Percentiles rank a stretch among this genome's conserved stretches.
These are phyloP conservation scores for Salix brachista DNA, from an alignment of 345 rosid species.

Conservation along the genomic window DNA sequence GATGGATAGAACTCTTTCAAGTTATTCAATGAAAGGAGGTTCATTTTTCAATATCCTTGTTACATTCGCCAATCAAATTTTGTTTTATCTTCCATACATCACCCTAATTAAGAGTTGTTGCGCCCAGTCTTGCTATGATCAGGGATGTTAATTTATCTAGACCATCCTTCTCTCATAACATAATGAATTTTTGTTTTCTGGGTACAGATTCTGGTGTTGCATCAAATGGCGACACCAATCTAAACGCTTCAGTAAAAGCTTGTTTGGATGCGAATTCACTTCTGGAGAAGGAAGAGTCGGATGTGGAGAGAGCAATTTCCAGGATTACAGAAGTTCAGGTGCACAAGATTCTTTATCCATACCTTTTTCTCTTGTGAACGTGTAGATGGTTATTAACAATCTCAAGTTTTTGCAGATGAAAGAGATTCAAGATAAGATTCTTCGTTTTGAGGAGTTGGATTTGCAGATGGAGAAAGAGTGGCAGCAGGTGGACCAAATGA, in stretches of 20 bases:
- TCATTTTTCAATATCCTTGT: too few species aligned
- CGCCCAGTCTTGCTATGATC: background rate
- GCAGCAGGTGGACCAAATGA: slow-evolving; percentile 71
- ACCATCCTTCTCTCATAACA: background rate
- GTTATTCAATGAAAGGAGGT: too few species aligned
- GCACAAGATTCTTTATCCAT: slow-evolving; percentile 12
- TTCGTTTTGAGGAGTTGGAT: slow-evolving; percentile 71
- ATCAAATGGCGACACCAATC: slow-evolving; percentile 34
- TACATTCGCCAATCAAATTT: too few species aligned
- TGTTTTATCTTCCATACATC: background rate
- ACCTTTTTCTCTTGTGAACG: background rate
- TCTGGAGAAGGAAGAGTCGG: slow-evolving; percentile 63
- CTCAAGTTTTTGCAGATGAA: slow-evolving; percentile 51
- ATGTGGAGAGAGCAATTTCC: slow-evolving; percentile 56
- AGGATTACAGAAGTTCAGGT: slow-evolving; percentile 65
- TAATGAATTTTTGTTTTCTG: background rate
- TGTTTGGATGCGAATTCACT: slow-evolving; percentile 41
- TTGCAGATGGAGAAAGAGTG: slow-evolving; percentile 78
- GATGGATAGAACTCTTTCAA: too few species aligned
- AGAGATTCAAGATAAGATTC: slow-evolving; percentile 61
- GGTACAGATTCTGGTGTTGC: slow-evolving; percentile 39
- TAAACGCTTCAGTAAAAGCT: slow-evolving; percentile 34
- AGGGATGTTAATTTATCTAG: background rate
- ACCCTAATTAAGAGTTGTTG: background rate
- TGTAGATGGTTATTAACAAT: background rate